Conservation (phyloP, 2,329 filamentous ascomycete species). For the Cytospora piceicola region DNA sequence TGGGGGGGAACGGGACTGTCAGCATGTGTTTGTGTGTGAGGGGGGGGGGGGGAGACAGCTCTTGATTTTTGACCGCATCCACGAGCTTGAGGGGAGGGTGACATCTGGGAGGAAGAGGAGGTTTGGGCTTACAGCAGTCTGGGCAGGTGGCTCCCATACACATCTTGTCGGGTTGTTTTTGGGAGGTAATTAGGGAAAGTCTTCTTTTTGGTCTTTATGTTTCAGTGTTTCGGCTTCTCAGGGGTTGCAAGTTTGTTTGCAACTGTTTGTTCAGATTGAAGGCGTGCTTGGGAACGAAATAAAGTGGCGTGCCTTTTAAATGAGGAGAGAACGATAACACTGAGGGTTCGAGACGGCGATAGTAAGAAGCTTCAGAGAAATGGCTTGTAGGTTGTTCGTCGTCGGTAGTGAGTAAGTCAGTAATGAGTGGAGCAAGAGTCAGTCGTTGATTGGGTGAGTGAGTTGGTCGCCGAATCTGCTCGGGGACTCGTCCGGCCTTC, state of each 20-base stretch:
- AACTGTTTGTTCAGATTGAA: not conserved
- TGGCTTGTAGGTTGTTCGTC: no score
- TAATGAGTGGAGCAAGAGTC: no score
- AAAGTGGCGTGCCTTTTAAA: no score
- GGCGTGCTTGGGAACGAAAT: no score
- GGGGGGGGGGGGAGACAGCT: no score
- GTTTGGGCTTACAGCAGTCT: slow-evolving; percentile 45
- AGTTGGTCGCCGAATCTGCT: not conserved
- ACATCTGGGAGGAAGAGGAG: not conserved
- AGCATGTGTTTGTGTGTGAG: not conserved
- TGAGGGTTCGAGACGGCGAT: no score
- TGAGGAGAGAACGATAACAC: no score
- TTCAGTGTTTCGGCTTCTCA: not conserved
- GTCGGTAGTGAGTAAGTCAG: no score
- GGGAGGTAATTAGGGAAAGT: not conserved
- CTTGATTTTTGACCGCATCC: no score
- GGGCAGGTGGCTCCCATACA: slow-evolving; percentile 47
- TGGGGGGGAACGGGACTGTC: slow-evolving; percentile 31
- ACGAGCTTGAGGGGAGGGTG: slow-evolving; percentile 24
- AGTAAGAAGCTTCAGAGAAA: no score
- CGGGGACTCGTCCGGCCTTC: not conserved
- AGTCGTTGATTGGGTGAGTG: not conserved
- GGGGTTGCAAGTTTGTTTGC: not conserved
- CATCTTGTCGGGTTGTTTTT: slow-evolving; percentile 38
- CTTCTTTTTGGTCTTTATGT: not conserved